These are phyloP conservation scores for Tolypocladium nubicola DNA, from an alignment of 2,329 filamentous ascomycete species.

Conservation along the genomic window DNA sequence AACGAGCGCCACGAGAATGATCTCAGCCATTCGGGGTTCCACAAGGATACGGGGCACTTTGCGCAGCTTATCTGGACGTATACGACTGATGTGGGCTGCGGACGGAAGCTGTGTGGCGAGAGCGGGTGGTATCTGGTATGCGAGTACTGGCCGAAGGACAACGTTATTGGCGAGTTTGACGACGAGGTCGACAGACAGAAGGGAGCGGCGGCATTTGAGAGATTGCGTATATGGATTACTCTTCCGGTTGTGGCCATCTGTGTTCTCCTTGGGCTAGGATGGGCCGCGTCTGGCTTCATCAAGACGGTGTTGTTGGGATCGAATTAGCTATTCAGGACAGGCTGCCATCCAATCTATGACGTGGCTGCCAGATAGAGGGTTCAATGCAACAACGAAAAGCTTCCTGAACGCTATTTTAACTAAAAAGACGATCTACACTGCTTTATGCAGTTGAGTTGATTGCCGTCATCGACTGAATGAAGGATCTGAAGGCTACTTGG, in stretches of 20 bases:
- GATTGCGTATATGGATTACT: not conserved
- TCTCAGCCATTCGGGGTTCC: not conserved
- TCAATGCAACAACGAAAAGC: no score
- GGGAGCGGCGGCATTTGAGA: not conserved
- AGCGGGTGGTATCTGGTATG: not conserved
- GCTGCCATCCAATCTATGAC: no score
- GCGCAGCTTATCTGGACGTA: not conserved
- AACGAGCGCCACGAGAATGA: not conserved
- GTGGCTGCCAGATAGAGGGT: no score
- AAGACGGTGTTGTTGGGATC: not conserved
- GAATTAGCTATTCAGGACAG: no score
- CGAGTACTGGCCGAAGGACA: not conserved
- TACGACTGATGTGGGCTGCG: not conserved
- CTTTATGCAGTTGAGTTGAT: no score
- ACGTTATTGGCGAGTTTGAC: not conserved
- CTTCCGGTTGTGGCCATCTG: not conserved
- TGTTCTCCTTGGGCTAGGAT: not conserved
- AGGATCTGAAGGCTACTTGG: no score
- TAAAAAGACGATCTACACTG: no score
- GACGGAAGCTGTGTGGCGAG: not conserved
- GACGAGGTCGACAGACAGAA: not conserved
- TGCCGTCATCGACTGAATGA: no score
- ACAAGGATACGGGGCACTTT: not conserved
- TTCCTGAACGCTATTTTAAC: no score
- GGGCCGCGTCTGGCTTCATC: not conserved